phyloP scores from a whole-genome alignment of 2,329 filamentous ascomycete genomes.

The Sporothrix humicola region DNA sequence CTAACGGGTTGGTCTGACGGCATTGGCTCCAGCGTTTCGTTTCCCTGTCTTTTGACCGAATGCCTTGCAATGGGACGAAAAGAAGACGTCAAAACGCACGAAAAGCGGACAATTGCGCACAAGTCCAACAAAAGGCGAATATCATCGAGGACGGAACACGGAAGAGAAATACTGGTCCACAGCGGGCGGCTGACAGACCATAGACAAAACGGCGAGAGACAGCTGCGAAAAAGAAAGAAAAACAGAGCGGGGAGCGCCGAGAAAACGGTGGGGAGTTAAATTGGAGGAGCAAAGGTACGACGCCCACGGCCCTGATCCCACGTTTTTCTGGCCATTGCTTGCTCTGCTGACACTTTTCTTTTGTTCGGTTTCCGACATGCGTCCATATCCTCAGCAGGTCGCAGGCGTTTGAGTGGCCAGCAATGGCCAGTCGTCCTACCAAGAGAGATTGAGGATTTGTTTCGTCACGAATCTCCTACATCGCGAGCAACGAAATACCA shows the following conservation, averaged over 20 bases:
- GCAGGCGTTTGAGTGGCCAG: neutral
- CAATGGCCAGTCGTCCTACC: conserved; percentile 10
- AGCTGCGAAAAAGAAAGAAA: neutral
- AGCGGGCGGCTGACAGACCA: neutral
- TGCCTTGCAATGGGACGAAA: neutral
- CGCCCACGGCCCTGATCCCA: neutral
- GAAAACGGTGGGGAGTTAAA: conserved; percentile 24
- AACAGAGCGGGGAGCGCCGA: neutral
- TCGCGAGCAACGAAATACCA: neutral
- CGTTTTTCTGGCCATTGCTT: conserved; percentile 17
- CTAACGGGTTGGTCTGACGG: conserved; percentile 22
- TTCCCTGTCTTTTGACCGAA: neutral
- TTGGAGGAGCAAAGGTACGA: conserved; percentile 27
- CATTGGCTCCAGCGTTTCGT: conserved; percentile 11
- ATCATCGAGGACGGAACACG: neutral
- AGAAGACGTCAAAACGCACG: neutral
- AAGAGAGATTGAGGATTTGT: neutral
- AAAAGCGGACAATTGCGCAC: neutral
- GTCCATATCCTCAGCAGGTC: neutral
- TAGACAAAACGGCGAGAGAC: neutral
- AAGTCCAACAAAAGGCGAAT: neutral
- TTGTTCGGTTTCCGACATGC: conserved; percentile 10
- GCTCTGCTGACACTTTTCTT: neutral
- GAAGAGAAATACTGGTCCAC: neutral
- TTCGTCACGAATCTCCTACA: neutral